These are phyloP conservation scores for Chrysanthemum lavandulifolium DNA, from an alignment of 129 eudicot species.

Conservation along the genomic window DNA sequence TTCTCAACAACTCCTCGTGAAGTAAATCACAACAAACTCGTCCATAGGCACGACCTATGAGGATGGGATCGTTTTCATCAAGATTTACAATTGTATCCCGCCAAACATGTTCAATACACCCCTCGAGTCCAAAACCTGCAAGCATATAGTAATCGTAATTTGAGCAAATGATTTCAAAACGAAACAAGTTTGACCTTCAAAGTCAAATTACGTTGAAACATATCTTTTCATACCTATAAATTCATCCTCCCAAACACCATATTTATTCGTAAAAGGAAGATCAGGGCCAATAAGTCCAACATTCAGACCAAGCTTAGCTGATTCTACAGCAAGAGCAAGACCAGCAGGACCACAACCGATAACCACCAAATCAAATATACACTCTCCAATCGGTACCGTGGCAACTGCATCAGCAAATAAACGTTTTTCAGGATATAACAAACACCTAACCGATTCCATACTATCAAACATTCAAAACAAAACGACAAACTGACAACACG, in stretches of 20 bases:
- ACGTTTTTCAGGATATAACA: constrained; percentile 5
- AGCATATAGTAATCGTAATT: constrained; percentile 1
- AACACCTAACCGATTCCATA: not conserved
- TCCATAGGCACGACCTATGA: constrained; percentile 95
- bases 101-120: constrained; percentile 98
- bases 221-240: constrained; percentile 55
- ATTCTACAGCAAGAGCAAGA: constrained; percentile 96
- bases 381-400: constrained; percentile 48
- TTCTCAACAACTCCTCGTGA: constrained; percentile 83
- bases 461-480: constrained; percentile 7
- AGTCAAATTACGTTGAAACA: not conserved
- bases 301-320: constrained; percentile 82
- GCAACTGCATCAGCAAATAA: constrained; percentile 53
- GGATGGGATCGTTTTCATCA: constrained; percentile 72
- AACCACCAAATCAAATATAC: constrained; percentile 82
- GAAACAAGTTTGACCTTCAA: constrained; percentile 18
- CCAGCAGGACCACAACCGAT: constrained; percentile 99
- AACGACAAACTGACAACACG: not conserved
- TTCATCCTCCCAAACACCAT: constrained; percentile 99
- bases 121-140: constrained; percentile 89
- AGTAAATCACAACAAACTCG: constrained; percentile 93
- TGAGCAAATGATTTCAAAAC: constrained; percentile 5
- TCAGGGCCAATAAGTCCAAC: constrained; percentile 98
- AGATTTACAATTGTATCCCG: constrained; percentile 90
- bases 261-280: constrained; percentile 98